Evolutionary conservation across 805 yeast species (phyloP), one percentile per base, ranked within the genome.

Genomic region (Saturnispora zaruensis): DNA sequence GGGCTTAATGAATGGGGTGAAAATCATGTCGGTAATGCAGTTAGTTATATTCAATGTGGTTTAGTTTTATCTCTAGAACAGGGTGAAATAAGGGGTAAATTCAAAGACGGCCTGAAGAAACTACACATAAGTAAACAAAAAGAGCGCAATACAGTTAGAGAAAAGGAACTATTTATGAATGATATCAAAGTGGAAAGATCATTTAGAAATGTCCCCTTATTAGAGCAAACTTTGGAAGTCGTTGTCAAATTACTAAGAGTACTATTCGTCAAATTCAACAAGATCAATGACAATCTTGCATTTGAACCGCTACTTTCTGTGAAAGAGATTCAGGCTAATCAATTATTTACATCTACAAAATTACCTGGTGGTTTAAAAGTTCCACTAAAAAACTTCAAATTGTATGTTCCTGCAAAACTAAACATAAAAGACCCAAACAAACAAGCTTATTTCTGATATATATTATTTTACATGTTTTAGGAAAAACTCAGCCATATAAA

Each of bases 401-500:
- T 34, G 20, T 62, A 51, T 33, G 21, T 49, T 0, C 66, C 66
- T 2, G 14, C 38, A 7, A 59, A 57, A 24, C 3, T 40, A 3
- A 18, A 33, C 8, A 36, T 8, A 6, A 41, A 26, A 13, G 33
- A 16, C 14, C 9, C 5, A 28, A 37, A 21, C 9, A 37, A 45
- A 25, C 28, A 16, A 36, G 25, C 38, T 20, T 45, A 47, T 33
- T 47, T 41, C 33, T 46, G 16, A 40, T 5, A 3, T 21, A 20
- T 13, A 5, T 6, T n/a, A 34, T n/a, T 34, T 16, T 34, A 34
- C 18, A n/a, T 34, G 4, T 16, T 1, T n/a, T 16, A 34, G 20
- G n/a, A n/a, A n/a, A n/a, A 21, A 11, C 23, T 59, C 44, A 60
- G 5, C 72, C 76, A 57, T 83, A 87, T 3, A 84, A 63, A 24